Percentiles rank a stretch among this genome's conserved stretches.
Evolutionary conservation across 2,329 filamentous ascomycete genomes (phyloP).

Genomic region (Hypoxylon sp.): DNA sequence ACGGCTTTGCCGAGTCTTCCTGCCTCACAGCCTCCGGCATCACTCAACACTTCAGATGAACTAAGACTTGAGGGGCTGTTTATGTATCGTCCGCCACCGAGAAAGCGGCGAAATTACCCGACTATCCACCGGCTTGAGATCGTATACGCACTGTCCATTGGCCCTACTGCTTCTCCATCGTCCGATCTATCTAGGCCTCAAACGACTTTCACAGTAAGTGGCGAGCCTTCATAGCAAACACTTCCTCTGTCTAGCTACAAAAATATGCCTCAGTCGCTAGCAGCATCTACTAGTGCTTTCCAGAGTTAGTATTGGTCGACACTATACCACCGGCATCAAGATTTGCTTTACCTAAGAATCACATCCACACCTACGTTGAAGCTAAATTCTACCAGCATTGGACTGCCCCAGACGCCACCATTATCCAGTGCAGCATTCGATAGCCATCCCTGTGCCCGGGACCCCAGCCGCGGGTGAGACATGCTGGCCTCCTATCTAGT

Average conservation of each 20-base stretch:
- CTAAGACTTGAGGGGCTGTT: constrained; percentile 22
- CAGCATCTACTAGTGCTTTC: constrained; percentile 9
- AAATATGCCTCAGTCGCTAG: constrained; percentile 10
- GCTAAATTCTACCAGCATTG: constrained; percentile 40
- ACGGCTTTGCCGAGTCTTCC: constrained; percentile 12
- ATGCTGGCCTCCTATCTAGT: constrained; percentile 39
- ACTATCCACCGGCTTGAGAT: constrained; percentile 3
- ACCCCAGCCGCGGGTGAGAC: constrained; percentile 45
- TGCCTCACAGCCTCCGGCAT: constrained; percentile 17
- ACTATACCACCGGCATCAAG: constrained; percentile 6
- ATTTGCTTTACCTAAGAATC: constrained; percentile 30
- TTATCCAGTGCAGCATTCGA: constrained; percentile 34
- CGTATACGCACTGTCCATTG: not conserved
- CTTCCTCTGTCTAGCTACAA: constrained; percentile 16
- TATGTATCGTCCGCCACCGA: constrained; percentile 13
- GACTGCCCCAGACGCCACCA: constrained; percentile 46
- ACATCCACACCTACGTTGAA: constrained; percentile 28
- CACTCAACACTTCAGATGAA: constrained; percentile 33
- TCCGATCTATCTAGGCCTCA: constrained; percentile 16
- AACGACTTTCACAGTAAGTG: constrained; percentile 13
- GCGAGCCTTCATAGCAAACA: constrained; percentile 23
- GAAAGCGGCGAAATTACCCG: constrained; percentile 1
- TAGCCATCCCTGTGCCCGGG: constrained; percentile 36
- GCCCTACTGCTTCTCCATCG: not conserved
- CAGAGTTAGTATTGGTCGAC: constrained; percentile 14